Evolutionary conservation across 1,139 yeast genomes (phyloP), one percentile per base, ranked within the genome.

Genomic region (Nematodospora anomalae): DNA sequence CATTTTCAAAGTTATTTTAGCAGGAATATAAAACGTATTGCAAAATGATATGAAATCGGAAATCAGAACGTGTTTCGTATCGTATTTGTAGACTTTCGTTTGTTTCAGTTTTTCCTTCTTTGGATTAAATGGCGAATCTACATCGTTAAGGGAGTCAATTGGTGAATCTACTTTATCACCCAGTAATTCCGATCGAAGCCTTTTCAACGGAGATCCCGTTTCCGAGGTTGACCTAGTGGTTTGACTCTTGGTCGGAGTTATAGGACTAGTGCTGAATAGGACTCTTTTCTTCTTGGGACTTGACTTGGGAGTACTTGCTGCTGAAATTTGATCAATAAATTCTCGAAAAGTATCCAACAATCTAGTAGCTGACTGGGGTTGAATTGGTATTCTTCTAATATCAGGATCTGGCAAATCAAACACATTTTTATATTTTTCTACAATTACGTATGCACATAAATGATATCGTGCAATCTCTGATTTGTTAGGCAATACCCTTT

Each of bases 381-480:
- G 83, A 3, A 80, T 57, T 0, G 92, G 90, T 7, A 83, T 72
- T 43, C 68, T 70, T 29, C 64, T 68, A 15, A 64, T 40, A 14
- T 64, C 60, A 1, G 84, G 79, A 4, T 61, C 67, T 0, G 80
- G 76, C 8, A 78, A 58, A 10, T 64, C 55, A 25, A 72, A 60
- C 26, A 57, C 57, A n/a, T 62, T 59, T 15, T 62, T 62, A 33
- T 75, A 69, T 45, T 67, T 67, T 41, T 79, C 82, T 9, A 74
- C 71, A 0, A 85, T 80, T 21, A 82, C 55, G 43, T 64, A 76
- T 2, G 87, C 84, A 55, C 87, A 79, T 11, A 83, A 55, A 51
- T 83, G 89, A 42, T 72, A 72, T 31, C 90, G 62, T 1, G 85
- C 87, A 2, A 74, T 64, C 45, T 83, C 89, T 35, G 77, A 74